phyloP scores from a whole-genome alignment of 2,329 filamentous ascomycete species.

The Pyricularia sp. region DNA sequence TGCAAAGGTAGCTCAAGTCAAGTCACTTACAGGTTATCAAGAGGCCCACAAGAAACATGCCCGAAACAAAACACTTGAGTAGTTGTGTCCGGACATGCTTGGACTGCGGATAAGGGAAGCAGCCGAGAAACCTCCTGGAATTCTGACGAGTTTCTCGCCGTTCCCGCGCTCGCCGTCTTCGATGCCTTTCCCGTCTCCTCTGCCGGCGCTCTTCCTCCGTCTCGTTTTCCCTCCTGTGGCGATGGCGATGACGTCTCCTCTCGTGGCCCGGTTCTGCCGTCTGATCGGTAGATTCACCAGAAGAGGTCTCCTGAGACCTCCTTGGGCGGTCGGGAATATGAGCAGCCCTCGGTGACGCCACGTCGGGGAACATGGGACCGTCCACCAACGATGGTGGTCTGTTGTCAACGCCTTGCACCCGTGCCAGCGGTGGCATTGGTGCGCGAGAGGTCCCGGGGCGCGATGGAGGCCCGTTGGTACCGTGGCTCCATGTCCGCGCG shows the following conservation, averaged over 20 bases:
- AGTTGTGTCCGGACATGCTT: conserved; percentile 40
- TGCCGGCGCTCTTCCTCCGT: conserved; percentile 5
- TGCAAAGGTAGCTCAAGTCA: conserved; percentile 9
- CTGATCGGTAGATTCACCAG: not conserved
- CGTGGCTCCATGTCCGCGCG: conserved; percentile 23
- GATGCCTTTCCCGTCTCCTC: not conserved
- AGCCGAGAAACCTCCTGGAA: conserved; percentile 35
- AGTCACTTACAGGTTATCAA: conserved; percentile 51
- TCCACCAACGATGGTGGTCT: not conserved
- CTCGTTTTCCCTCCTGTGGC: conserved; percentile 3
- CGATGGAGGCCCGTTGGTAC: conserved; percentile 18
- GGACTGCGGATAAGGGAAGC: conserved; percentile 43
- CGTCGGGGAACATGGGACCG: not conserved
- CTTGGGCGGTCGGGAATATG: conserved; percentile 6
- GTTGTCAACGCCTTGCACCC: not conserved
- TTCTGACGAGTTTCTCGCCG: conserved; percentile 9
- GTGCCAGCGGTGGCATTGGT: not conserved
- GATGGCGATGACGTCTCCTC: not conserved
- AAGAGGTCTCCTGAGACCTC: conserved; percentile 4
- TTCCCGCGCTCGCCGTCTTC: not conserved
- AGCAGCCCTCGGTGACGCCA: conserved; percentile 8
- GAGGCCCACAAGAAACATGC: conserved; percentile 43
- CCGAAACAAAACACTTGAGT: conserved; percentile 51
- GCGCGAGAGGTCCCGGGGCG: conserved; percentile 12
- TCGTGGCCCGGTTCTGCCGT: not conserved